phyloP scores from a whole-genome alignment of 495 filamentous ascomycete genomes.

The Talaromyces wortmannii region DNA sequence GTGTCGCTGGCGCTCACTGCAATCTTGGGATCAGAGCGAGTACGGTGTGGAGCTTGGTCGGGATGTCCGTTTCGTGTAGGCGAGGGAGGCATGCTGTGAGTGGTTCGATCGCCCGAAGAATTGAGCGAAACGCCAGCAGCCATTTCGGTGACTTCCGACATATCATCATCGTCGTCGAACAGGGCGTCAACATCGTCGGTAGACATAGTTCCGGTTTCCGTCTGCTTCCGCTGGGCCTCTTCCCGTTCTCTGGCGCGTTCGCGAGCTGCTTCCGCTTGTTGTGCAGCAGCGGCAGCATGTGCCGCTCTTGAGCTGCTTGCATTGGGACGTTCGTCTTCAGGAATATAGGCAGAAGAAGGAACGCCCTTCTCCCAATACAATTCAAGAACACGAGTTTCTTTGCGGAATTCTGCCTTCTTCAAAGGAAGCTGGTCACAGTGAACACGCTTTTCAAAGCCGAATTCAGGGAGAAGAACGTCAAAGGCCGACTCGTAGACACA shows the following conservation, averaged over 20 bases:
- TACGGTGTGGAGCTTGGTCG: slow-evolving; percentile 72
- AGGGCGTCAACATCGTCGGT: slow-evolving; percentile 86
- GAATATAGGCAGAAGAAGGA: slow-evolving; percentile 90
- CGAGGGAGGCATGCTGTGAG: slow-evolving; percentile 92
- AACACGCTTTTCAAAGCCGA: slow-evolving; percentile 97
- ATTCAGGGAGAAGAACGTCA: slow-evolving; percentile 96
- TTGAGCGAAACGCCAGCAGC: slow-evolving; percentile 80
- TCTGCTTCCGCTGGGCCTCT: slow-evolving; percentile 82
- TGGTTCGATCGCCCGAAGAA: slow-evolving; percentile 65
- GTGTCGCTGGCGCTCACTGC: slow-evolving; percentile 61
- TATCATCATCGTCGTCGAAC: slow-evolving; percentile 90
- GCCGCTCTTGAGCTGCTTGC: slow-evolving; percentile 51
- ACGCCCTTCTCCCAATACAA: slow-evolving; percentile 99
- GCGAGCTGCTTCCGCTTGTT: slow-evolving; percentile 72
- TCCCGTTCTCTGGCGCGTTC: slow-evolving; percentile 74
- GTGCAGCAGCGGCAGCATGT: slow-evolving; percentile 68
- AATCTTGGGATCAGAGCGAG: slow-evolving; percentile 87
- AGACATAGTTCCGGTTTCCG: slow-evolving; percentile 85
- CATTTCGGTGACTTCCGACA: slow-evolving; percentile 76
- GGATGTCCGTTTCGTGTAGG: slow-evolving; percentile 71
- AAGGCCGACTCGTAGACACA: slow-evolving; percentile 99
- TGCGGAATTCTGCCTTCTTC: slow-evolving; percentile 98
- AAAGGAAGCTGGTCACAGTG: slow-evolving; percentile 97
- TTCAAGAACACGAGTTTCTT: slow-evolving; percentile 86
- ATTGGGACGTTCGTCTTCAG: slow-evolving; percentile 93